phyloP scores from a whole-genome alignment of 2,329 filamentous ascomycete species.

The Curvularia lunata region DNA sequence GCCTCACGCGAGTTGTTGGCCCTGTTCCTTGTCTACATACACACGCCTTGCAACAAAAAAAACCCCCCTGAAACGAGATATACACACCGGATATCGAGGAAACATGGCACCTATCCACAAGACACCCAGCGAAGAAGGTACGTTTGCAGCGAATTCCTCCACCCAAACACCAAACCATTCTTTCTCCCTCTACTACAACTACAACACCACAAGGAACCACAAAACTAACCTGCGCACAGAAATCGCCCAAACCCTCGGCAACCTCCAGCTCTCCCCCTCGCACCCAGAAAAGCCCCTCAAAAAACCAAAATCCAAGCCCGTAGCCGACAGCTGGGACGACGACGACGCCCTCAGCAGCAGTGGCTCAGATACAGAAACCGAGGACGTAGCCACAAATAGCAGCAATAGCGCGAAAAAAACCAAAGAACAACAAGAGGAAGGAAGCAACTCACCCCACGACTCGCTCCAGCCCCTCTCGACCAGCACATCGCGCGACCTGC shows the following conservation, averaged over 20 bases:
- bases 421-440: neutral
- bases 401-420: neutral
- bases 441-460: conserved; percentile 11
- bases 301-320: conserved; percentile 47
- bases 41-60: too few relatives aligned
- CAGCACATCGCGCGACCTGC: conserved; percentile 11
- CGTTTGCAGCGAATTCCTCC: neutral
- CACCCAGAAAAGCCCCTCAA: conserved; percentile 39
- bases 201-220: too few relatives aligned
- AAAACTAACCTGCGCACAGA: conserved; percentile 28
- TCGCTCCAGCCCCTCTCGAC: conserved; percentile 30
- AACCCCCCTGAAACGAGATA: neutral
- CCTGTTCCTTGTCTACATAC: neutral
- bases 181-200: too few relatives aligned
- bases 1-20: neutral
- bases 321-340: conserved; percentile 81
- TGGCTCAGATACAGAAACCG: conserved; percentile 41
- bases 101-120: conserved; percentile 20
- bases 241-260: conserved; percentile 46
- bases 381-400: neutral
- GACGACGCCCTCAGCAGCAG: conserved; percentile 69
- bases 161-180: too few relatives aligned
- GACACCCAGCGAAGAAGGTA: conserved; percentile 21
- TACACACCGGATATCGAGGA: neutral
- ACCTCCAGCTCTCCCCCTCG: conserved; percentile 46